A percentile compares a stretch with the other conserved stretches of the same genome.
These are phyloP conservation scores for Penicillium soppii DNA, from an alignment of 495 filamentous ascomycete genomes.

Conservation along the genomic window DNA sequence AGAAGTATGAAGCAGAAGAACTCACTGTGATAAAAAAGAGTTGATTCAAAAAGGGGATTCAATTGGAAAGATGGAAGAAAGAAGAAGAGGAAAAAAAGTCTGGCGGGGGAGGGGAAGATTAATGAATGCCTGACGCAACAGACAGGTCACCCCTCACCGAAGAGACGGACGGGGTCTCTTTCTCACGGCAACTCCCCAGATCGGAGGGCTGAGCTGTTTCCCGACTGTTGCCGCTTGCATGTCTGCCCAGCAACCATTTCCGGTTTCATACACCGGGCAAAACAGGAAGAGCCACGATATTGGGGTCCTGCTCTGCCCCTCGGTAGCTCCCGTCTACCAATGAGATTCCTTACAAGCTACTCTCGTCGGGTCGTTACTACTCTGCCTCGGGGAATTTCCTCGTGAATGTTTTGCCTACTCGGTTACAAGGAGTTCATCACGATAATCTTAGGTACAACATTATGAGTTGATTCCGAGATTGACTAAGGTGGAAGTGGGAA, in stretches of 20 bases:
- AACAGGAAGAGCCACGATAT: slow-evolving; percentile 50
- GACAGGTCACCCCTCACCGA: slow-evolving; percentile 40
- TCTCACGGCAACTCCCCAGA: slow-evolving; percentile 13
- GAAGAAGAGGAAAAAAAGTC: slow-evolving; percentile 13
- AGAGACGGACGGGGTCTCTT: slow-evolving; percentile 26
- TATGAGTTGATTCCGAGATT: not conserved
- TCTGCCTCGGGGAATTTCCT: slow-evolving; percentile 25
- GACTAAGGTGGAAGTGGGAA: slow-evolving; percentile 2
- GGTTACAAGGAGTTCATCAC: slow-evolving; percentile 10
- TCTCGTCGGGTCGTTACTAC: slow-evolving; percentile 19
- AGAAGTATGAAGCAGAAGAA: slow-evolving; percentile 8
- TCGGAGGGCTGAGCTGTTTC: slow-evolving; percentile 18
- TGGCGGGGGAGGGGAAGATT: slow-evolving; percentile 30
- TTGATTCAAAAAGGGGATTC: slow-evolving; percentile 10
- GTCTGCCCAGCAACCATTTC: slow-evolving; percentile 39
- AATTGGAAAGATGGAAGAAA: slow-evolving; percentile 33
- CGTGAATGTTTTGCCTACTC: slow-evolving; percentile 37
- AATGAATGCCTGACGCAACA: slow-evolving; percentile 47
- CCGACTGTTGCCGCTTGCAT: slow-evolving; percentile 38
- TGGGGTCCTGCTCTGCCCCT: slow-evolving; percentile 24
- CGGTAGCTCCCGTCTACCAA: slow-evolving; percentile 40
- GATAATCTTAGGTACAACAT: slow-evolving; percentile 6
- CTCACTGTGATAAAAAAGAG: slow-evolving; percentile 26
- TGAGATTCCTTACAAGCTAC: slow-evolving; percentile 19
- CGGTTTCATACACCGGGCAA: slow-evolving; percentile 55